Evolutionary conservation across 768 basidiomycete genomes (phyloP).

Genomic region (Naematelia aurantialba): DNA sequence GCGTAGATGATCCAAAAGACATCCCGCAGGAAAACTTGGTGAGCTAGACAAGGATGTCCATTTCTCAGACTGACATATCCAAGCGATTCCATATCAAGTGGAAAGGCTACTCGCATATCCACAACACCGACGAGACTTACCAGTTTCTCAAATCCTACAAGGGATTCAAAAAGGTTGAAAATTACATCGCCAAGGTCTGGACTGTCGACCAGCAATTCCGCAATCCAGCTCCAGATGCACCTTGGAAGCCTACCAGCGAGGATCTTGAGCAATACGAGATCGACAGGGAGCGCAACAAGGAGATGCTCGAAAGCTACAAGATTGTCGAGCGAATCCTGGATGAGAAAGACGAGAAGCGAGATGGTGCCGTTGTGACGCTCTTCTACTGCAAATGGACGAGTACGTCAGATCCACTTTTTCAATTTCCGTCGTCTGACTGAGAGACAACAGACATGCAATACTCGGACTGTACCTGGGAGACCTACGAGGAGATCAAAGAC

Average conservation of each 20-base stretch:
- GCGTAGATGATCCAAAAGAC: slow-evolving; percentile 65
- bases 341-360: slow-evolving; percentile 49
- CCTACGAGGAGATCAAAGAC: slow-evolving; percentile 65
- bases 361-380: slow-evolving; percentile 57
- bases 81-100: slow-evolving; percentile 99
- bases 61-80: neutral
- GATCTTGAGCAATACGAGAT: slow-evolving; percentile 84
- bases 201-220: slow-evolving; percentile 66
- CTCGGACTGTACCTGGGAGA: slow-evolving; percentile 94
- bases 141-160: slow-evolving; percentile 92
- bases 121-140: slow-evolving; percentile 99
- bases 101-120: slow-evolving; percentile 96
- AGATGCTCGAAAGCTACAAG: slow-evolving; percentile 85
- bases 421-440: neutral
- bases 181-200: slow-evolving; percentile 80
- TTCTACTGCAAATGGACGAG: slow-evolving; percentile 97
- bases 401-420: slow-evolving; percentile 15
- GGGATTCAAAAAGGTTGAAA: slow-evolving; percentile 95
- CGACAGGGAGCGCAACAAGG: slow-evolving; percentile 84
- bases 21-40: slow-evolving; percentile 85
- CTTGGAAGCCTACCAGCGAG: slow-evolving; percentile 71
- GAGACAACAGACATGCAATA: slow-evolving; percentile 65
- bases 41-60: slow-evolving; percentile 37
- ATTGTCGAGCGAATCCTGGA: slow-evolving; percentile 81
- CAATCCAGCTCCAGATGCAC: slow-evolving; percentile 55